Percentiles rank a stretch among this genome's conserved stretches.
Conservation (phyloP, 2,329 filamentous ascomycete genomes). For the Thelonectria discophora region DNA sequence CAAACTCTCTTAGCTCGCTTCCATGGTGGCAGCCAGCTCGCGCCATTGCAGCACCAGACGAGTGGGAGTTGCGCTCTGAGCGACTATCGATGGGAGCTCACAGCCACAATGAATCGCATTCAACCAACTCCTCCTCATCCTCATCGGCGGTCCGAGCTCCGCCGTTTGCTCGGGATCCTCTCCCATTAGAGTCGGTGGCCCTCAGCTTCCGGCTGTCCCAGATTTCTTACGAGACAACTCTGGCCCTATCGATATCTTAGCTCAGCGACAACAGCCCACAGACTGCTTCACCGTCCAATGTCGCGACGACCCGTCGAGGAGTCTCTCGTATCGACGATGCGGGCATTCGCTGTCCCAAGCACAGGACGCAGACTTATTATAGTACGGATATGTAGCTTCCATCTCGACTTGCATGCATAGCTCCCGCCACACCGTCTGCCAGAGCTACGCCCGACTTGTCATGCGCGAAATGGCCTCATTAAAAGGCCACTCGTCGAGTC, state of each 20-base stretch:
- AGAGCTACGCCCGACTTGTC: conserved; percentile 1
- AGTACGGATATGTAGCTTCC: conserved; percentile 2
- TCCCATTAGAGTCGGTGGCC: no score
- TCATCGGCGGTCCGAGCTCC: no score
- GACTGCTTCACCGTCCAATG: background rate
- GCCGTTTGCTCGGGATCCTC: no score
- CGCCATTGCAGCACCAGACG: background rate
- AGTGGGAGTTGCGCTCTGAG: background rate
- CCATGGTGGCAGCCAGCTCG: conserved; percentile 1
- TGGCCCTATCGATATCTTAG: background rate
- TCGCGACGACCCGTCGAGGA: background rate
- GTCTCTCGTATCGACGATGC: conserved; percentile 9
- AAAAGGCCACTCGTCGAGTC: background rate
- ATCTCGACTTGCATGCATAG: conserved; percentile 15
- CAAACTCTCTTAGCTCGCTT: conserved; percentile 7
- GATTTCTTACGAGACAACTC: background rate
- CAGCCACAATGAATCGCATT: background rate
- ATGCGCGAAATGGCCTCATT: conserved; percentile 21
- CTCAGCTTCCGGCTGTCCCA: background rate
- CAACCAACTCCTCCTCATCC: no score
- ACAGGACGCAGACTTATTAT: background rate
- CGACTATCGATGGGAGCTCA: background rate
- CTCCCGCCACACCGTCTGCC: conserved; percentile 13
- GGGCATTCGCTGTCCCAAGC: background rate
- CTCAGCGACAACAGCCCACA: background rate